Evolutionary conservation across 169 alveolate species (phyloP), one percentile per base, ranked within the genome.

Genomic region (Toxoplasma gondii): DNA sequence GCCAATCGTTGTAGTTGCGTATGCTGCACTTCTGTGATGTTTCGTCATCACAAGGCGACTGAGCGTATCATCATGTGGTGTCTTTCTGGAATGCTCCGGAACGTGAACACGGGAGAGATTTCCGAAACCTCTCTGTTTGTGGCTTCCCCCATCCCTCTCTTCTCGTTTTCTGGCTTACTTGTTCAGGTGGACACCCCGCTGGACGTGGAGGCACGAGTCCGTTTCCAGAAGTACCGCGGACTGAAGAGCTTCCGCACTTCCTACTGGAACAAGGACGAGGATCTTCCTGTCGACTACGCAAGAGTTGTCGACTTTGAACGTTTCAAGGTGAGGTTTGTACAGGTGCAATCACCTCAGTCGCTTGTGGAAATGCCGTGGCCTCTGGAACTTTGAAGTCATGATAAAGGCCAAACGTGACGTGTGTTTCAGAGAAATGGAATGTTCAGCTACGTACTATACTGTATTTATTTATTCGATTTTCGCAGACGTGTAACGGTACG

Each of bases 211-310:
- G 96, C 96, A 27, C 88, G 91, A 69, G 93, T 91, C 49, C 93
- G 97, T 24, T 96, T 95, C 94, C 96, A 93, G 81, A 96, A 95
- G 96, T 96, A 96, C 88, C 95, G 98, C 0, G 98, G 98, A 34
- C 94, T 96, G 69, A 96, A 96, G 94, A 94, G 96, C 91, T 96
- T 96, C 90, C 95, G 96, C 2, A 95, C 96, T 67, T 95, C 97
- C 38, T 64, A 93, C 24, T 96, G 98, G 98, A 96, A 96, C 44
- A 95, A 95, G 45, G 93, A 93, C 88, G 97, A 95, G 83, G 95
- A 94, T 88, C 92, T 96, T 12, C 97, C 97, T 12, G 88, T 95
- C 45, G 97, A 93, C 84, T 96, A 95, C 88, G 91, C 96, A 31
- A 88, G 96, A 41, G 94, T 96, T 41, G 88, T 92, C 88, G 97